phyloP scores from a whole-genome alignment of 2,329 filamentous ascomycete genomes.

The Sporothrix pallida region DNA sequence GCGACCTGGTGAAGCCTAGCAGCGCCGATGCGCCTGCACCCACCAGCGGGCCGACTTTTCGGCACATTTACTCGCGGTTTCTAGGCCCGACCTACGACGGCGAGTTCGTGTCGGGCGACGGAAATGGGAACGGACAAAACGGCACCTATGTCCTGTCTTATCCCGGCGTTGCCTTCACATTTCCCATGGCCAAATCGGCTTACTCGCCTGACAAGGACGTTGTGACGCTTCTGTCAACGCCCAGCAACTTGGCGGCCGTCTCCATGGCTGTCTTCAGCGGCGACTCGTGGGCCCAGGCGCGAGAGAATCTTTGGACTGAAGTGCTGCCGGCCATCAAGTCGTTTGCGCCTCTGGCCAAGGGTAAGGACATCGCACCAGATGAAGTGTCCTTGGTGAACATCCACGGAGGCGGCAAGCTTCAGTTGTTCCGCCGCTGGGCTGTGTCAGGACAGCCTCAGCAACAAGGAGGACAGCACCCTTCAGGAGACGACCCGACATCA shows the following conservation, averaged over 20 bases:
- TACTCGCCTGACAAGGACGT: slow-evolving; percentile 82
- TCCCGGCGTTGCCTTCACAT: slow-evolving; percentile 91
- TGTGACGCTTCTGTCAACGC: slow-evolving; percentile 81
- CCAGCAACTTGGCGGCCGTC: slow-evolving; percentile 74
- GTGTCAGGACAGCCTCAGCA: not conserved
- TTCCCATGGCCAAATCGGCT: slow-evolving; percentile 73
- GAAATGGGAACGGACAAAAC: slow-evolving; percentile 50
- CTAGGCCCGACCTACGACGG: slow-evolving; percentile 93
- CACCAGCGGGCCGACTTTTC: slow-evolving; percentile 71
- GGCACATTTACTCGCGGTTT: slow-evolving; percentile 90
- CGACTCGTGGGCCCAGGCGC: slow-evolving; percentile 85
- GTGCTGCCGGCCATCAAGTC: slow-evolving; percentile 75
- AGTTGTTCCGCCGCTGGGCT: slow-evolving; percentile 75
- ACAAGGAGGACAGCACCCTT: not conserved
- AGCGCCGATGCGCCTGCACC: slow-evolving; percentile 38
- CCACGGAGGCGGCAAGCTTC: slow-evolving; percentile 77
- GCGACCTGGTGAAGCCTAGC: slow-evolving; percentile 74
- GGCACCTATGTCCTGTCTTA: slow-evolving; percentile 93
- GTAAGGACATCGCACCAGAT: slow-evolving; percentile 80
- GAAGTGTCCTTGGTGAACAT: slow-evolving; percentile 84
- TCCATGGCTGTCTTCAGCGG: slow-evolving; percentile 93
- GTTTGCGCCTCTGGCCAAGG: slow-evolving; percentile 69
- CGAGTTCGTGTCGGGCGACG: slow-evolving; percentile 74
- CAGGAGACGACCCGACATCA: not conserved
- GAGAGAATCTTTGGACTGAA: slow-evolving; percentile 77